phyloP scores from a whole-genome alignment of 306 rosid genomes.

The Rosa chinensis region DNA sequence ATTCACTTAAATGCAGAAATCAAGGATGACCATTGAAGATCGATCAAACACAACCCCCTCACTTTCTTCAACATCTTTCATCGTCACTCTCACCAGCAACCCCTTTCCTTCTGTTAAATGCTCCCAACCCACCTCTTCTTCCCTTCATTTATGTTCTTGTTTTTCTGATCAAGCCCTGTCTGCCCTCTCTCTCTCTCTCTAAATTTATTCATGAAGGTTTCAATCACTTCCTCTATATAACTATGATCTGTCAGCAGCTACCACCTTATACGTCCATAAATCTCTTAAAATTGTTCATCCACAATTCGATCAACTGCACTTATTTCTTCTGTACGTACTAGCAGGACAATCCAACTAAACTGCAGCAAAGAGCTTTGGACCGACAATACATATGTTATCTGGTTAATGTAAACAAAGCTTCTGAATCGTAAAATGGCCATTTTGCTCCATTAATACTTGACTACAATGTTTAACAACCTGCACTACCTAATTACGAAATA shows the following conservation, averaged over 20 bases:
- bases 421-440: neutral
- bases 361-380: conserved; percentile 5
- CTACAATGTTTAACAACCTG: conserved; percentile 2
- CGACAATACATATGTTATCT: neutral
- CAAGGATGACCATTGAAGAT: conserved; percentile 58
- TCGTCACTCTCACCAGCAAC: conserved; percentile 39
- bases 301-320: neutral
- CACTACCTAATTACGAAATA: neutral
- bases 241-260: conserved; percentile 20
- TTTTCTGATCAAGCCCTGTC: conserved; percentile 1
- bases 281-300: neutral
- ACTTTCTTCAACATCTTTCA: conserved; percentile 47
- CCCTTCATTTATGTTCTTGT: conserved; percentile 58
- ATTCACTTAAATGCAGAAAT: conserved; percentile 85
- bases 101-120: conserved; percentile 55
- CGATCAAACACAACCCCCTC: conserved; percentile 18
- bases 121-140: conserved; percentile 70
- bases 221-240: conserved; percentile 17
- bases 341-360: neutral
- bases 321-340: neutral
- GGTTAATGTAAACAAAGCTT: neutral
- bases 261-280: conserved; percentile 17
- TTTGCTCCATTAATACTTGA: neutral
- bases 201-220: conserved; percentile 23
- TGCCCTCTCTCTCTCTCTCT: conserved; percentile 32